Base-by-base conservation (phyloP, 1,284 basidiomycete species). In the Tilletiaria anomala region DNA sequence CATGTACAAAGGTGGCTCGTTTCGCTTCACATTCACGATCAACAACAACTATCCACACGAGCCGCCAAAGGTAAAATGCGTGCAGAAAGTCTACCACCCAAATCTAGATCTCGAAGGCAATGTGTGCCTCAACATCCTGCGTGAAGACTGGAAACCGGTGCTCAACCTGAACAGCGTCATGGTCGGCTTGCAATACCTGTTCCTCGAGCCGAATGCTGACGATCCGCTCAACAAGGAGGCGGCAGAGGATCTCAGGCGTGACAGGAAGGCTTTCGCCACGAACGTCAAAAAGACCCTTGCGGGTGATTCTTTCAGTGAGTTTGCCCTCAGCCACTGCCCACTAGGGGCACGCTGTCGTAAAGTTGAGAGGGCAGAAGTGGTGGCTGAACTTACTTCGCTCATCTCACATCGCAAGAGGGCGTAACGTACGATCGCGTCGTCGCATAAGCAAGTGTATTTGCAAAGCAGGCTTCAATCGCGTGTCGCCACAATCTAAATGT, bases 111-210 rank as follows among this genome's bases (percentile, higher is more conserved):
- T 94, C 24, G 86, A 96, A 35, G 89, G 89, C 38, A 94, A 94
- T 56, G 87, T 96, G 29, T 70, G 70, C 48, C 63, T 71, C 23
- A 97, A 97, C 72, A 96, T 97, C 60, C 75, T 97, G 46, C 79
- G 93, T 67, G 93, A 97, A 73, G 93, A 97, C 72, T 99, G 93
- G 93, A 99, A 99, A 67, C 93, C 93, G 12, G 93, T 96, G 3
- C 75, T 97, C 40, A 96, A 94, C 69, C 75, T 96, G 43, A 94
- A 88, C 68, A 85, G 87, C 26, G 84, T 97, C 50, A 88, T 94
- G 80, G 86, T 96, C 51, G 93, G 93, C 26, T 71, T 99, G 46
- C 89, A 97, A 68, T 97, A 94, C 68, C 76, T 99, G 35, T 97
- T 99, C 75, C 73, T 97, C 44, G 93, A 97, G 69, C 91, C 93